Evolutionary conservation across 768 basidiomycete species (phyloP).

Genomic region (Lactifluus hygrophoroides): DNA sequence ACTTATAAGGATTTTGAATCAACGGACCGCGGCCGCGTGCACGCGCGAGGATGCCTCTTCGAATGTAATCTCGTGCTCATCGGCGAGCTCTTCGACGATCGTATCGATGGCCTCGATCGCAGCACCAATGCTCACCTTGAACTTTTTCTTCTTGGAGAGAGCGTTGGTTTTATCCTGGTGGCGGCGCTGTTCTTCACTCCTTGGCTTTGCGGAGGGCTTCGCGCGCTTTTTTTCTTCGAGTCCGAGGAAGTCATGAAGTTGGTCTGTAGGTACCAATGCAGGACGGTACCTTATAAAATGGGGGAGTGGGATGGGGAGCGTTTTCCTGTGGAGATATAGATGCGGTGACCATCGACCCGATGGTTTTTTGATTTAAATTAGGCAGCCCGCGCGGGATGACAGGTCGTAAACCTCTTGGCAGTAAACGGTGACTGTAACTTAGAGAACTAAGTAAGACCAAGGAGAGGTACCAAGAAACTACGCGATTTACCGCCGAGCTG

Average conservation of each 20-base stretch:
- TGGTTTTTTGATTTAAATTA: not conserved
- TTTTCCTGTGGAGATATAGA: too few relatives aligned
- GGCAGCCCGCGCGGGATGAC: not conserved
- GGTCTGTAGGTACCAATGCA: not conserved
- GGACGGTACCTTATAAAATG: too few relatives aligned
- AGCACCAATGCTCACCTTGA: not conserved
- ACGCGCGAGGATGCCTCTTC: not conserved
- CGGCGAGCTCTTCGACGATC: not conserved
- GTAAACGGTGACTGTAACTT: too few relatives aligned
- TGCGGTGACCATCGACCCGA: not conserved
- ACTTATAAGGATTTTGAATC: not conserved
- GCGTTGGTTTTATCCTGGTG: not conserved
- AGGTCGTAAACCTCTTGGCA: too few relatives aligned
- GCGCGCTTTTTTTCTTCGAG: not conserved
- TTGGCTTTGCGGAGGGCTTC: not conserved
- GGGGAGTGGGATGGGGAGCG: too few relatives aligned
- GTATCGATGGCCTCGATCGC: not conserved
- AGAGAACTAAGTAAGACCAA: too few relatives aligned
- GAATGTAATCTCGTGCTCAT: not conserved
- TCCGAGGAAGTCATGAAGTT: not conserved
- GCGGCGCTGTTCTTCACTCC: not conserved
- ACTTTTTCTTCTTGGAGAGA: not conserved
- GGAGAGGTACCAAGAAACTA: too few relatives aligned
- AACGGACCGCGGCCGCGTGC: not conserved
- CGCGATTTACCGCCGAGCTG: too few relatives aligned